These are phyloP conservation scores for Sporothrix humicola DNA, from an alignment of 2,329 filamentous ascomycete species.

Conservation along the genomic window DNA sequence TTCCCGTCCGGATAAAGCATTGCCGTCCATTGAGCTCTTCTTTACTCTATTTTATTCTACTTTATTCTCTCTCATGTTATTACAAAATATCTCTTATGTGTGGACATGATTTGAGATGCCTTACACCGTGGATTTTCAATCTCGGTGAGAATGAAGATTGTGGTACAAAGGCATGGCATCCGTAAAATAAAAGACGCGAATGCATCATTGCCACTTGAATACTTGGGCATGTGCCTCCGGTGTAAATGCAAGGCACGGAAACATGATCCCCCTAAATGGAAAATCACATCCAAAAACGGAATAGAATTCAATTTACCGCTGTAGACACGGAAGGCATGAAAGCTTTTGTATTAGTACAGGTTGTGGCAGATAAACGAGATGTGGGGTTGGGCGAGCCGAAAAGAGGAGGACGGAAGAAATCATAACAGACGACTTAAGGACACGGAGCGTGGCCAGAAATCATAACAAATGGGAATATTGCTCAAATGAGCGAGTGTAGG, in stretches of 20 bases:
- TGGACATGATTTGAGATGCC: not conserved
- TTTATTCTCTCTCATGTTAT: not conserved
- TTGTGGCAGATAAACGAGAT: conserved; percentile 24
- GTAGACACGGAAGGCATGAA: not conserved
- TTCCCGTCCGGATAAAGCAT: conserved; percentile 6
- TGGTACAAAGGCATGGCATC: not conserved
- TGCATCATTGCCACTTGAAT: not conserved
- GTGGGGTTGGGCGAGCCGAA: not conserved
- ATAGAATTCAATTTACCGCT: not conserved
- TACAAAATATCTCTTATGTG: not conserved
- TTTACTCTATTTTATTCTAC: too few relatives aligned
- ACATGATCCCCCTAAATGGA: not conserved
- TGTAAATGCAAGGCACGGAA: not conserved
- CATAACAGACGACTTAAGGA: conserved; percentile 18
- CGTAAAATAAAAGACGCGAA: not conserved
- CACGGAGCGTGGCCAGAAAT: conserved; percentile 3
- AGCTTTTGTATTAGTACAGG: not conserved
- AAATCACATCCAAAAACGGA: not conserved
- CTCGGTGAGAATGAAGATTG: too few relatives aligned
- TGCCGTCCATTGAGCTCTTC: not conserved
- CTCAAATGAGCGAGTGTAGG: not conserved
- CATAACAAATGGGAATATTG: not conserved
- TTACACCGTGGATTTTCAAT: not conserved
- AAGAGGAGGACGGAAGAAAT: conserved; percentile 11
- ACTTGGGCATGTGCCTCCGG: not conserved